Percentiles rank a stretch among this genome's conserved stretches.
These are phyloP conservation scores for Xanthoconium stramineum DNA, from an alignment of 768 basidiomycete genomes.

Conservation along the genomic window DNA sequence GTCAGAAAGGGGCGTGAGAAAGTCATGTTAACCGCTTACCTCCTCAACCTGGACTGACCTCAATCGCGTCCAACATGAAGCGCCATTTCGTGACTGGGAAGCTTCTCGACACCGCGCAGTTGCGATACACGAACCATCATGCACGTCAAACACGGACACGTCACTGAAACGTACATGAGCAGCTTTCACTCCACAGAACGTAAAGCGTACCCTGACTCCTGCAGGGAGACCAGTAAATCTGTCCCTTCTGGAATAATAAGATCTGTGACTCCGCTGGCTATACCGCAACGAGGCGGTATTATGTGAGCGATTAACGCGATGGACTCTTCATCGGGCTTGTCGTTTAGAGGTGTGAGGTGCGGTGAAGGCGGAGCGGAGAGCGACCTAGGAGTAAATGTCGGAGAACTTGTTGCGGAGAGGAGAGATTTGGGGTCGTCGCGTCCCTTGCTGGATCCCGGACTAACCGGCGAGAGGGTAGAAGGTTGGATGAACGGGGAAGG, in stretches of 20 bases:
- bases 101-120: constrained; percentile 11
- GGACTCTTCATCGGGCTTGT: constrained; percentile 16
- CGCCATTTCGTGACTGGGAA: constrained; percentile 2
- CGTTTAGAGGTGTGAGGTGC: constrained; percentile 2
- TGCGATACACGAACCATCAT: constrained; percentile 46
- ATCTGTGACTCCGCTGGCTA: constrained; percentile 41
- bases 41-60: constrained; percentile 21
- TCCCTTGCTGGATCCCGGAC: constrained; percentile 17
- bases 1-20: background rate
- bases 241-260: constrained; percentile 44
- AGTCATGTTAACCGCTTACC: constrained; percentile 1
- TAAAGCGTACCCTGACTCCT: constrained; percentile 58
- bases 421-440: constrained; percentile 40
- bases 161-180: constrained; percentile 36
- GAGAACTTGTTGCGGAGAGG: constrained; percentile 45
- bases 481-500: constrained; percentile 10
- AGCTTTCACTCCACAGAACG: background rate
- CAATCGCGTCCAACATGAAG: constrained; percentile 22
- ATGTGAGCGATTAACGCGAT: constrained; percentile 33
- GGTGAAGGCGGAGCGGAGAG: constrained; percentile 40
- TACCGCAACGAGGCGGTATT: constrained; percentile 45
- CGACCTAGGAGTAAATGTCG: constrained; percentile 36
- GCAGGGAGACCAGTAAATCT: constrained; percentile 49
- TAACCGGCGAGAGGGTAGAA: constrained; percentile 5
- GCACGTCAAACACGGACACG: constrained; percentile 48